Base-by-base conservation (phyloP, 306 rosid genomes). In the Oemleria cerasiformis region DNA sequence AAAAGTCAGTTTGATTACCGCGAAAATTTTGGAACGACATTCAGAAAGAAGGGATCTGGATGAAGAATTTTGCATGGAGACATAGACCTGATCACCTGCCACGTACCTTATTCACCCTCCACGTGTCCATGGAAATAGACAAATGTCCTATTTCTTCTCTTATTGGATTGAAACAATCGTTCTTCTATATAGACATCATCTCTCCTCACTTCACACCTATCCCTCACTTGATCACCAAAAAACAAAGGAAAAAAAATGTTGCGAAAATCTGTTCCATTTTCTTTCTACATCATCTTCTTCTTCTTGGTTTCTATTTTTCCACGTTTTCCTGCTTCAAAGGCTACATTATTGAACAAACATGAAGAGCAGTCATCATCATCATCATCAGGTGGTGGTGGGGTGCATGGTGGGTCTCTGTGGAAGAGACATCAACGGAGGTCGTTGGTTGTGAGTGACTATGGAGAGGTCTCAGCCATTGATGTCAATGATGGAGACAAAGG, bases 391-490 rank as follows among this genome's bases (percentile, higher is more conserved):
- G 68, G 65, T 62, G 38, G 15, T 21, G 65, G 40, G 1, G 57
- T 39, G 40, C 53, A 58, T 15, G 65, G 43, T 19, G 56, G 82
- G 42, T 84, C 86, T 8, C 71, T 79, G 68, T 88, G 89, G 81
- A 73, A 39, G 78, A 84, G 54, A 83, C 76, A 63, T 13, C 84
- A 89, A 49, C 79, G 94, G 80, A 84, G 36, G 67, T 41, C 74
- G 19, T 14, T 94, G 23, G 63, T 73, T 70, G 77, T 12, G 39
- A 83, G 86, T 40, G 97, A 86, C 67, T 78, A 68, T 7, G 98
- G 98, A 39, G 78, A 76, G 73, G 79, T 89, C 81, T 80, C 92
- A 1, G 83, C 92, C 74, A 30, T 82, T 73, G 77, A 89, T 19
- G 60, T 91, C 60, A 68, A 39, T 34, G 86, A 77, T 58, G 88